Evolutionary conservation across 148 eudicot genomes (phyloP).

Genomic region (Rhododendron griersonianum): DNA sequence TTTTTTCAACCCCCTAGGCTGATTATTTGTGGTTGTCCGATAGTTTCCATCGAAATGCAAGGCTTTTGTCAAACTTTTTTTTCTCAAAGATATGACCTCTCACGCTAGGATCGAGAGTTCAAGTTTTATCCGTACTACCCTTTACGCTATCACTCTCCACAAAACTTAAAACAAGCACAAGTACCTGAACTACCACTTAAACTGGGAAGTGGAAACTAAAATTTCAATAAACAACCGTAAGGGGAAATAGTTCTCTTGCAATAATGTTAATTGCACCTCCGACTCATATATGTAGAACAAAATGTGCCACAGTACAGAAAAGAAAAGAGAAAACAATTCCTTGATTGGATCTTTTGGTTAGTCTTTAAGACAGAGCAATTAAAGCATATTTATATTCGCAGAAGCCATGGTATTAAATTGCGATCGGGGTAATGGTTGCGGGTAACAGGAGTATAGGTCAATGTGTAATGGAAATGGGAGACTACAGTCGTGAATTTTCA

Average conservation of each 20-base stretch:
- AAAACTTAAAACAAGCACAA: not conserved
- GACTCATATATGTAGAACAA: not conserved
- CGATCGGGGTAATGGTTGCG: not conserved
- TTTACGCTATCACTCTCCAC: not conserved
- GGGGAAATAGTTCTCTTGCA: not conserved
- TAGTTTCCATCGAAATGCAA: too few relatives aligned
- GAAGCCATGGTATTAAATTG: too few relatives aligned
- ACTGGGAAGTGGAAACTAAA: not conserved
- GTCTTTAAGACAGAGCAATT: too few relatives aligned
- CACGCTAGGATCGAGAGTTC: too few relatives aligned
- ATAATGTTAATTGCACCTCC: not conserved
- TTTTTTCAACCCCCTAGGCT: too few relatives aligned
- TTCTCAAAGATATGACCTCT: not conserved
- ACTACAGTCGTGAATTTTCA: too few relatives aligned
- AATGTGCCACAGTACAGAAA: not conserved
- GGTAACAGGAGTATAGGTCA: too few relatives aligned
- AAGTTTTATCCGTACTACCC: not conserved
- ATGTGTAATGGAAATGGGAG: too few relatives aligned
- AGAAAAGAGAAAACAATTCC: not conserved
- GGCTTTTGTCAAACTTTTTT: too few relatives aligned
- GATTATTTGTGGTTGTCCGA: too few relatives aligned
- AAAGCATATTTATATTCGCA: too few relatives aligned
- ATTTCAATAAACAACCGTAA: not conserved
- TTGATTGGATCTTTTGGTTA: not conserved
- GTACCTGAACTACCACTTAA: not conserved